A percentile compares a stretch with the other conserved stretches of the same genome.
phyloP scores from a whole-genome alignment of 192 early-diverging fungal species.

The Coemansia sp. region DNA sequence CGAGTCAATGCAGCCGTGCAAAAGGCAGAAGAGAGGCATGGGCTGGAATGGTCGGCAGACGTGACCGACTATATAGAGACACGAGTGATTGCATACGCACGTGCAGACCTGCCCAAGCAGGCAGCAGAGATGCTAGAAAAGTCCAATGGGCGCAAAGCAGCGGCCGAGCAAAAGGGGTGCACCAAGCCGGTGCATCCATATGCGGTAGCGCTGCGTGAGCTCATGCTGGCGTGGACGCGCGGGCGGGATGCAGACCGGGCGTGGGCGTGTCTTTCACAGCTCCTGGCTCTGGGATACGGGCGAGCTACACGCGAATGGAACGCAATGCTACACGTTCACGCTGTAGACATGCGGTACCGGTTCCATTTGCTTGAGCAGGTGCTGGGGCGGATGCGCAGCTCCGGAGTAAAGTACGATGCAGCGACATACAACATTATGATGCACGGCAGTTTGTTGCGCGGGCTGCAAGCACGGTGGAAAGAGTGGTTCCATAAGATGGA shows the following conservation, averaged over 20 bases:
- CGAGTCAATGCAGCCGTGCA: constrained; percentile 3
- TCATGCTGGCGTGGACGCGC: constrained; percentile 40
- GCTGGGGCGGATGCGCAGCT: constrained; percentile 20
- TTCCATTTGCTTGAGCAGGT: constrained; percentile 29
- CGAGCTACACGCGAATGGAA: constrained; percentile 35
- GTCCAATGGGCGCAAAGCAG: not conserved
- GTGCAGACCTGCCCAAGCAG: constrained; percentile 27
- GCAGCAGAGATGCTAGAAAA: constrained; percentile 13
- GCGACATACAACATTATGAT: constrained; percentile 43
- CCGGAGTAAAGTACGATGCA: constrained; percentile 15
- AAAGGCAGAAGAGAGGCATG: not conserved
- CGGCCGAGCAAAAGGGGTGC: not conserved
- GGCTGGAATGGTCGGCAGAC: constrained; percentile 1
- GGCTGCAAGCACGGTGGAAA: constrained; percentile 21
- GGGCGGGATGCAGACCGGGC: constrained; percentile 14
- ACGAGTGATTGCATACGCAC: constrained; percentile 21
- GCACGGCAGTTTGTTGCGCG: constrained; percentile 39
- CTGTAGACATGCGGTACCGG: constrained; percentile 39
- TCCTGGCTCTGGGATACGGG: constrained; percentile 24
- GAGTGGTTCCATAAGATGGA: constrained; percentile 32
- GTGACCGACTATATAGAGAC: constrained; percentile 21
- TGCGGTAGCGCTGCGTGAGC: constrained; percentile 19
- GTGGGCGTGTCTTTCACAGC: constrained; percentile 20
- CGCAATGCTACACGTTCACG: constrained; percentile 38
- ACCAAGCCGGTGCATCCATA: constrained; percentile 12